Base-by-base conservation (phyloP, 108 stramenopile species). In the Pseudonitzschia delicatissima region DNA sequence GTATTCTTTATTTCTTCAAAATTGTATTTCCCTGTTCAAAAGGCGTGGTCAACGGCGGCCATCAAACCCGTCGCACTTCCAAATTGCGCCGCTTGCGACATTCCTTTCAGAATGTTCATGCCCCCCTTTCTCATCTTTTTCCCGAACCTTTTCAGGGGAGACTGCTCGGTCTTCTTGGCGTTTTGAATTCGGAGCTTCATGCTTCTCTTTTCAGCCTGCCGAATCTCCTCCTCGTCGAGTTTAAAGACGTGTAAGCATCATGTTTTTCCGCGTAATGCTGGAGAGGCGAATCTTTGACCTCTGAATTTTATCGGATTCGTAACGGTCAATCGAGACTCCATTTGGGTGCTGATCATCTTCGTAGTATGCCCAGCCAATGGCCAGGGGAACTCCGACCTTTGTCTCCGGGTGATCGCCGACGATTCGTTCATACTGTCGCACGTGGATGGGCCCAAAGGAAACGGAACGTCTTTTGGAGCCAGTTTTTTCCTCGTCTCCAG, bases 351-450 rank as follows among this genome's bases (percentile, higher is more conserved):
- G 13, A 35, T 62, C 57, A 0, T 68, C 50, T 21, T 86, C 85
- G 8, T 57, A 25, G 45, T 73, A 89, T 6, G 61, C 73, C 83
- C 85, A 86, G 11, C 79, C 83, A n/a, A 89, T 44, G 0, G 76
- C 31, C 8, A 89, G 23, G 0, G 88, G 85, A 3, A 81, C 77
- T 17, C 88, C 88, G 12, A 79, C 77, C 39, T 62, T 66, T 3
- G 68, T 67, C 6, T 80, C 79, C 2, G 83, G 83, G 51, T 84
- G 76, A 64, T 84, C 83, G 2, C 83, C 83, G 42, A 84, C 69
- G 26, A 77, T 69, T 12, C 83, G 60, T 52, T 80, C 77, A 50
- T 80, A 77, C 48, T 84, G 79, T 33, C 83, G 72, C 12, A 84
- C 57, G 15, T 64, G 49, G 27, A 84, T 58, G 4, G 49, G 28